Percentiles rank a stretch among this genome's conserved stretches.
Conservation (phyloP, 2,329 filamentous ascomycete genomes). For the Penicillium sp. region DNA sequence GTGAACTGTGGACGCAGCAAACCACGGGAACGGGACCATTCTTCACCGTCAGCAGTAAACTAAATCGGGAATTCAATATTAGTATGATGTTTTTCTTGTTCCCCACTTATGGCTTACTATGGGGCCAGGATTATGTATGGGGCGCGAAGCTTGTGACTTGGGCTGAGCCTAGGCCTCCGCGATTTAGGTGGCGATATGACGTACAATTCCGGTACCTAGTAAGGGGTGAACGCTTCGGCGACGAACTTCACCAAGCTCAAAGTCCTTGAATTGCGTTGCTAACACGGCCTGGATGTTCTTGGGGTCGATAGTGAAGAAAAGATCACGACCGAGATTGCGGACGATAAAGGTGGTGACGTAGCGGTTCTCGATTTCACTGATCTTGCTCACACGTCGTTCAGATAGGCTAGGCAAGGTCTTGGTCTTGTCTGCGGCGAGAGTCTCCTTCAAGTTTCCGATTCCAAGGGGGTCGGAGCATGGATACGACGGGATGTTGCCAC, state of each 20-base stretch:
- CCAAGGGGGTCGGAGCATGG: conserved; percentile 34
- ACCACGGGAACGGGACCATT: conserved; percentile 80
- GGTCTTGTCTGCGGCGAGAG: conserved; percentile 29
- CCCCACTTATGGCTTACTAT: neutral
- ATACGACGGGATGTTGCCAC: conserved; percentile 27
- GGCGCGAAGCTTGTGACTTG: neutral
- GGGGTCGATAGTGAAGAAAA: conserved; percentile 39
- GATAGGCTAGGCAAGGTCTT: conserved; percentile 27
- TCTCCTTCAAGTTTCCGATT: conserved; percentile 27
- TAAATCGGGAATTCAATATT: conserved; percentile 15
- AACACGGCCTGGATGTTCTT: conserved; percentile 82
- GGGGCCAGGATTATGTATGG: too few species aligned
- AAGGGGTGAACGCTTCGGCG: conserved; percentile 60
- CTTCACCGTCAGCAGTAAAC: conserved; percentile 71
- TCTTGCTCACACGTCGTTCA: conserved; percentile 21
- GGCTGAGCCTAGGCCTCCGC: neutral
- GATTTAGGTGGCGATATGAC: conserved; percentile 14
- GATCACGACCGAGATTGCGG: conserved; percentile 28
- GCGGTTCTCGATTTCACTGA: conserved; percentile 30
- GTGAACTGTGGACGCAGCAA: conserved; percentile 86
- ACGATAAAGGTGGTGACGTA: conserved; percentile 31
- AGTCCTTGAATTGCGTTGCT: conserved; percentile 81
- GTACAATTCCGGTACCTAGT: conserved; percentile 51
- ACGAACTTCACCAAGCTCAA: conserved; percentile 76
- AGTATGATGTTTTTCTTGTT: neutral